phyloP scores from a whole-genome alignment of 2,329 filamentous ascomycete genomes.

The Claviceps monticola region DNA sequence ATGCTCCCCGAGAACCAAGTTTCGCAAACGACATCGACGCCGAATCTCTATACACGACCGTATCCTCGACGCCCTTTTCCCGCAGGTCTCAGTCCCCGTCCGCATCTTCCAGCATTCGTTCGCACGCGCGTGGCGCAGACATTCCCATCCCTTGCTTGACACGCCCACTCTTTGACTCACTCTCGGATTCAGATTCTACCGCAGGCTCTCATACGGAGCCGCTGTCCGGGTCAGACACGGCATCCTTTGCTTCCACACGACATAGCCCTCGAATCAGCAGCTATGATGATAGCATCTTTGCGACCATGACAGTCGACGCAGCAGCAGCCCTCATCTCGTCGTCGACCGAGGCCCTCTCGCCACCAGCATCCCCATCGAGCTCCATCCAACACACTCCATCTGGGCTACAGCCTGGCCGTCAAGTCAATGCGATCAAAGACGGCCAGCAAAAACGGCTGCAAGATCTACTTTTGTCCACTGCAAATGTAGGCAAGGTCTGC shows the following conservation, averaged over 20 bases:
- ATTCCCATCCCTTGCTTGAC: neutral
- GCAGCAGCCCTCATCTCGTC: constrained; percentile 5
- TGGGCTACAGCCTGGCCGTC: neutral
- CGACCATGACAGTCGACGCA: constrained; percentile 7
- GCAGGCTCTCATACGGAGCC: neutral
- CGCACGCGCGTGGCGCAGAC: neutral
- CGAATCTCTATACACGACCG: constrained; percentile 1
- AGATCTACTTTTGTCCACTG: constrained; percentile 25
- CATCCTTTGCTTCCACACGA: neutral
- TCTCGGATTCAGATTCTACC: neutral
- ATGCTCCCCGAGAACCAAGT: neutral
- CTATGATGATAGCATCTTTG: constrained; percentile 5
- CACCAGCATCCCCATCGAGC: neutral
- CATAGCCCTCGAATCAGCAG: constrained; percentile 3
- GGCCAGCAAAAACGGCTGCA: constrained; percentile 14
- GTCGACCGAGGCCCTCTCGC: constrained; percentile 1
- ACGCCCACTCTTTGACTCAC: neutral
- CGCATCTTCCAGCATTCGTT: neutral
- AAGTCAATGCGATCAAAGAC: neutral
- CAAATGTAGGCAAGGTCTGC: constrained; percentile 26
- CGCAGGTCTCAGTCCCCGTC: neutral
- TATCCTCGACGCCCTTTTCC: neutral
- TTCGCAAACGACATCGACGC: constrained; percentile 4
- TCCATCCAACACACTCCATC: neutral
- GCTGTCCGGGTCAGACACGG: neutral